A percentile compares a stretch with the other conserved stretches of the same genome.
phyloP scores from a whole-genome alignment of 306 rosid species.

The Sphenostylis stenocarpa region DNA sequence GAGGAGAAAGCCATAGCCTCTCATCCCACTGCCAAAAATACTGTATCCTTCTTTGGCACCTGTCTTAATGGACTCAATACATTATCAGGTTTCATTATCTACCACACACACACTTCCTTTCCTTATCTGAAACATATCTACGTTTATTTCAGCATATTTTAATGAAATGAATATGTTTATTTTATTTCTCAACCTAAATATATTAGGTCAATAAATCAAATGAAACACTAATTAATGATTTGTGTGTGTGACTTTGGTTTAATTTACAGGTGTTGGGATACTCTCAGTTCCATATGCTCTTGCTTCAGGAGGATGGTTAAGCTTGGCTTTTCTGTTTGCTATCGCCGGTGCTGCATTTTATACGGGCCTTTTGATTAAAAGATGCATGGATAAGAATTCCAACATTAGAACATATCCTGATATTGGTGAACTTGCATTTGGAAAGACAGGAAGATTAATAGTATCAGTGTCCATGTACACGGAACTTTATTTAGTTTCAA shows the following conservation, averaged over 20 bases:
- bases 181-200: neutral
- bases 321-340: conserved; percentile 54
- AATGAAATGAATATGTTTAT: neutral
- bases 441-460: conserved; percentile 50
- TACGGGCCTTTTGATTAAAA: conserved; percentile 61
- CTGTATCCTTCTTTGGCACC: neutral
- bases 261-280: conserved; percentile 72
- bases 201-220: no score
- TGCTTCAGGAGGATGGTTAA: conserved; percentile 84
- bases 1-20: neutral
- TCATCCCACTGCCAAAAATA: neutral
- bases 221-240: neutral
- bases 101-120: neutral
- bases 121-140: neutral
- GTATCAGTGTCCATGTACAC: conserved; percentile 61
- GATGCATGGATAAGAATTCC: conserved; percentile 71
- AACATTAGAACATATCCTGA: conserved; percentile 66
- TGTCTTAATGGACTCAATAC: conserved; percentile 38
- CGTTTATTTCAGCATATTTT: neutral
- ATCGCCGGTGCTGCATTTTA: conserved; percentile 57
- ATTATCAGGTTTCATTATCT: conserved; percentile 26
- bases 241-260: conserved; percentile 3
- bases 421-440: conserved; percentile 79
- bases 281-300: conserved; percentile 83
- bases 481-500: conserved; percentile 74